phyloP scores from a whole-genome alignment of 164 flowering plant genomes.

The Liriodendron chinense region DNA sequence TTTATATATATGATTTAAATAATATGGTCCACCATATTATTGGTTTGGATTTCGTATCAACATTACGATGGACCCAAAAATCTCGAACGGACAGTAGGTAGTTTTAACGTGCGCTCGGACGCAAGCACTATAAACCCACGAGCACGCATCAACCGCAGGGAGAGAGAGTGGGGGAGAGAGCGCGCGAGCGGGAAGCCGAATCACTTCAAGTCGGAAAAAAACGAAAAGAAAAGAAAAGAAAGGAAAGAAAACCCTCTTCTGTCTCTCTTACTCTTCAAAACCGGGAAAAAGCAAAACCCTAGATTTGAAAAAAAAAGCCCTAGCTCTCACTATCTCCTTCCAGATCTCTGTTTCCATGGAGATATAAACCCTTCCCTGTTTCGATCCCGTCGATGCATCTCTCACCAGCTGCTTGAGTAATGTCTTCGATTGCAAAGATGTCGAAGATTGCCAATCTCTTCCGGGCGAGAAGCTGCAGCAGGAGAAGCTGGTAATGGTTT shows the following conservation, averaged over 20 bases:
- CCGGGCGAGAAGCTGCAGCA: not conserved
- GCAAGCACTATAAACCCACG: too few species aligned
- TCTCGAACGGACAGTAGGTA: too few species aligned
- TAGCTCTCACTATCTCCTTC: not conserved
- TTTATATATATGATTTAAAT: too few species aligned
- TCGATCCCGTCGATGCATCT: not conserved
- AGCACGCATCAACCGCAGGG: not conserved
- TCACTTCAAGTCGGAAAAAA: not conserved
- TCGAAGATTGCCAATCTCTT: not conserved
- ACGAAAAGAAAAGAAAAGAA: not conserved
- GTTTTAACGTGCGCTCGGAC: too few species aligned
- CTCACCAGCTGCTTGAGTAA: not conserved
- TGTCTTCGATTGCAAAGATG: not conserved
- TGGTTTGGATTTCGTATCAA: too few species aligned
- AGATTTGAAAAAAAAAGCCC: not conserved
- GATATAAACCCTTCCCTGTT: not conserved
- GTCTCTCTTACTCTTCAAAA: not conserved
- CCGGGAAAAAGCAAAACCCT: not conserved
- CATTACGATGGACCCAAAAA: too few species aligned
- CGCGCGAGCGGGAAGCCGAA: not conserved
- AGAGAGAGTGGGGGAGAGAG: not conserved
- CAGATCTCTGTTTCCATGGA: not conserved
- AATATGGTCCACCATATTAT: too few species aligned
- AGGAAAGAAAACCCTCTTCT: not conserved
- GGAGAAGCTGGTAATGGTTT: not conserved